Conservation (phyloP, 768 basidiomycete species). For the Sporobolomyces phaffii region DNA sequence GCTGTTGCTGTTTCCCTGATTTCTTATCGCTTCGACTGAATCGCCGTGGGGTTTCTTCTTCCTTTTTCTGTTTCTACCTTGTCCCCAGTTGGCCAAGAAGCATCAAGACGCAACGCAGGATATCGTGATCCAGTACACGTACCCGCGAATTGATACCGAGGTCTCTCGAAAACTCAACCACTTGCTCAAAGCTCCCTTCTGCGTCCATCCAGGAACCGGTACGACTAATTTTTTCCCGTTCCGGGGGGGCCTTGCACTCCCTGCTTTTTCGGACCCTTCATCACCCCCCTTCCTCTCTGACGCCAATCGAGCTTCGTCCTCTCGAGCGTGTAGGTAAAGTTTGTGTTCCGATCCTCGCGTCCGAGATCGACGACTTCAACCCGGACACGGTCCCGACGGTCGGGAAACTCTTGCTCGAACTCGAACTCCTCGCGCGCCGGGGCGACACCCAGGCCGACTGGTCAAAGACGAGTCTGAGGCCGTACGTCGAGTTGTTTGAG, state of each 20-base stretch:
- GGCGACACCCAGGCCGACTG: conserved; percentile 54
- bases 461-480: conserved; percentile 77
- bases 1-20: neutral
- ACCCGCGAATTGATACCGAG: conserved; percentile 92
- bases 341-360: conserved; percentile 85
- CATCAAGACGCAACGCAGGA: conserved; percentile 62
- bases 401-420: conserved; percentile 68
- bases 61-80: neutral
- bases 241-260: neutral
- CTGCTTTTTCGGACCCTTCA: neutral
- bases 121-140: conserved; percentile 84
- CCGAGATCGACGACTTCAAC: conserved; percentile 68
- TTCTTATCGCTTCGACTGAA: no score
- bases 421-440: conserved; percentile 52
- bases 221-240: conserved; percentile 10
- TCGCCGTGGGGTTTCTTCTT: neutral
- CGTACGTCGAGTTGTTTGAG: conserved; percentile 84
- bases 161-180: conserved; percentile 97
- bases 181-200: conserved; percentile 94
- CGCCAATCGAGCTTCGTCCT: conserved; percentile 4
- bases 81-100: neutral
- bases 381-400: conserved; percentile 82
- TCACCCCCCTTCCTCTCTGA: neutral
- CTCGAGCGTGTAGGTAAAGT: conserved; percentile 57
- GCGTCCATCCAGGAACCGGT: conserved; percentile 85